Evolutionary conservation across 2,329 filamentous ascomycete species (phyloP), one percentile per base, ranked within the genome.

Genomic region (Pseudocercospora macadamiae): DNA sequence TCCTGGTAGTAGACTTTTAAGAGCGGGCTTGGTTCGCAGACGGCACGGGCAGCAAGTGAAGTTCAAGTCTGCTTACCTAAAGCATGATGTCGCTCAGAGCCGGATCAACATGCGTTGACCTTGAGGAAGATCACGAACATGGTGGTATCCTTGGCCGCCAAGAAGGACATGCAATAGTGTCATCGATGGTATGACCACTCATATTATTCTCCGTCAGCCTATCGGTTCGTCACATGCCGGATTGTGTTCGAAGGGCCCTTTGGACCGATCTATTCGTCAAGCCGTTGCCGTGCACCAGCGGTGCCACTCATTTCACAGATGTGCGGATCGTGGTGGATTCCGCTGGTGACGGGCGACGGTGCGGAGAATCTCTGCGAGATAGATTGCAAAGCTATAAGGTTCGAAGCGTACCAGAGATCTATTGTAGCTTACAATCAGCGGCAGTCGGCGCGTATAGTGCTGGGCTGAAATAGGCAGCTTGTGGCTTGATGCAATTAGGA

Each of bases 131-230:
- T 45, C 39, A 45, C 16, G 39, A 19, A 45, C 18, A 45, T 45
- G 39, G 16, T 45, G 39, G 39, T 45, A 45, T 45, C 39, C 39
- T 45, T 45, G 39, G 39, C 39, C 39, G 39, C 39, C 39, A 45
- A 45, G 39, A 45, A 45, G 39, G 9, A 45, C 39, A 45, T 25
- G 12, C 39, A 6, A 45, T 45, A 6, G 39, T 25, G 39, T 12
- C 39, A 45, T 45, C 9, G 21, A 5, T 14, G 14, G 16, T 21
- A 26, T 19, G 6, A 4, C 39, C 39, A 45, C 39, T 45, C 39
- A 45, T 25, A 45, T 25, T 5, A 14, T 12, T 45, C 39, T 12
- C 39, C 21, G 39, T 25, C 16, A 45, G 39, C 39, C 39, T 25
- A 45, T 45, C 39, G n/a, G n/a, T n/a, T n/a, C n/a, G n/a, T n/a